Base-by-base conservation (phyloP, 1,284 basidiomycete genomes). In the Leccinum pseudoinsigne region DNA sequence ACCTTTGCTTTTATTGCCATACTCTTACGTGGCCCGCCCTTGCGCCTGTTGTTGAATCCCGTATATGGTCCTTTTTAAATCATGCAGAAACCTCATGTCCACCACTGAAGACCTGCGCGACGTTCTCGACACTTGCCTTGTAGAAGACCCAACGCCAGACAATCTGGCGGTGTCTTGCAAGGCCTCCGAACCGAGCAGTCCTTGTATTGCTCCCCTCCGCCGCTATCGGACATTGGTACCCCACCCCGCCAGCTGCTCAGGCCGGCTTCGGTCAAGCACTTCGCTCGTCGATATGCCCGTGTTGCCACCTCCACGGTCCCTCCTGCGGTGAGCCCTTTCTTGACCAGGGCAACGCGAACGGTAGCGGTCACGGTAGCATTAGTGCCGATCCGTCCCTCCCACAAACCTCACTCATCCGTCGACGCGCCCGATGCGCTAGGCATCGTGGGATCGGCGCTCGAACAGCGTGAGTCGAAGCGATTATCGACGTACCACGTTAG, bases 401-500 rank as follows among this genome's bases (percentile, higher is more conserved):
- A 3, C 80, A 80, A 38, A 79, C 80, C 3, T 79, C 82, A 6
- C 77, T 80, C 4, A 74, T 79, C 10, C 31, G 16, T 42, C 40
- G 83, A 84, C 40, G 69, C 76, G 3, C 71, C 76, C 16, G 77
- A 81, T 34, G 76, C 81, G 4, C 88, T 90, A 28, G 90, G 87
- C 5, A 87, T 93, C 34, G 89, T 91, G 51, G 90, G 86, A 60
- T 95, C 94, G 9, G 86, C 90, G 1, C 84, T 98, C 21, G 94
- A 97, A 72, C 87, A 97, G 10, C 84, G 97, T 50, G 97, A 97
- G 4, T 96, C 94, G 28, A 98, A 98, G 74, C 90, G 97, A 1
- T 99, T 97, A 79, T 98, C 95, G 61, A 92, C 92, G 1, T 99
- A 97, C 75, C 94, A 95, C 59, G 93, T 98, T 72, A 91, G 92